phyloP scores from a whole-genome alignment of 1,139 yeast genomes.

The Arxiozyma telluris region DNA sequence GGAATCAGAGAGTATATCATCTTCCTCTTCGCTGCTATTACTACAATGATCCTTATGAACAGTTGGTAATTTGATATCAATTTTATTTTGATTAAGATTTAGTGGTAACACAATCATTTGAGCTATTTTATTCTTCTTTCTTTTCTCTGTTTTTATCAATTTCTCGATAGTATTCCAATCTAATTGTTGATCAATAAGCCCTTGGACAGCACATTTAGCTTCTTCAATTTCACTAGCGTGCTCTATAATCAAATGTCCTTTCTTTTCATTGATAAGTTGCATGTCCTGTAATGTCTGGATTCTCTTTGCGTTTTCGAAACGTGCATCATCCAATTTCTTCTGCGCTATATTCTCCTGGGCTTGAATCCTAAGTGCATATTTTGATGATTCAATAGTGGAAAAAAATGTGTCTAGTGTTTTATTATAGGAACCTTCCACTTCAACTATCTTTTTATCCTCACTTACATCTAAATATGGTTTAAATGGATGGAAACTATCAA shows the following conservation, averaged over 20 bases:
- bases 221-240: slow-evolving; percentile 65
- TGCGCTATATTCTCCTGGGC: slow-evolving; percentile 69
- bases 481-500: slow-evolving; percentile 84
- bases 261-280: slow-evolving; percentile 54
- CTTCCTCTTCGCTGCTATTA: neutral
- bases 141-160: slow-evolving; percentile 59
- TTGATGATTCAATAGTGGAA: slow-evolving; percentile 76
- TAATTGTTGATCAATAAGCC: slow-evolving; percentile 71
- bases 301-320: slow-evolving; percentile 62
- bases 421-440: slow-evolving; percentile 51
- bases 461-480: slow-evolving; percentile 41
- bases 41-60: slow-evolving; percentile 11
- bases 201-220: slow-evolving; percentile 60
- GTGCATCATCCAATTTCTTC: slow-evolving; percentile 65
- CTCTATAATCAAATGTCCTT: slow-evolving; percentile 66
- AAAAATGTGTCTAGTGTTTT: slow-evolving; percentile 75
- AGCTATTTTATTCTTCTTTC: slow-evolving; percentile 58
- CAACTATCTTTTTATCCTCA: slow-evolving; percentile 23
- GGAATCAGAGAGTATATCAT: slow-evolving; percentile 3
- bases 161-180: slow-evolving; percentile 91
- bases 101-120: slow-evolving; percentile 56
- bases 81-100: slow-evolving; percentile 59
- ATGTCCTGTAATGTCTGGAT: slow-evolving; percentile 57
- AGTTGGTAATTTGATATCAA: slow-evolving; percentile 43
- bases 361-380: slow-evolving; percentile 61